Conservation (phyloP, 768 basidiomycete genomes). For the Russula compacta region DNA sequence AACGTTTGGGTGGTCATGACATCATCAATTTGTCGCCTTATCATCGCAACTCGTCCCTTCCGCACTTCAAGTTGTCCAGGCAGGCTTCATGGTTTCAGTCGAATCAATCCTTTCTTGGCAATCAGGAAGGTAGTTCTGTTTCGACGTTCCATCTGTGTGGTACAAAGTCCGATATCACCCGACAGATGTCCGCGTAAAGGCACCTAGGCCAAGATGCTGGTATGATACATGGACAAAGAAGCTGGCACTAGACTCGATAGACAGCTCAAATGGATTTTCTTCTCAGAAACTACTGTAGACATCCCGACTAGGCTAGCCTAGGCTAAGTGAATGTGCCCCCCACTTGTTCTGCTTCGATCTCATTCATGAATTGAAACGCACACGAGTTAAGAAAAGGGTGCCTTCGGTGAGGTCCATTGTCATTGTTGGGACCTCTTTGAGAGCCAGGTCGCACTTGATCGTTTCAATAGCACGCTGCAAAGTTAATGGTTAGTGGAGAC, state of each 20-base stretch:
- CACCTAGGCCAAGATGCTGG: too few relatives aligned
- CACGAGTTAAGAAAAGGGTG: neutral
- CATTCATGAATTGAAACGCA: neutral
- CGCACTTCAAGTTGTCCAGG: neutral
- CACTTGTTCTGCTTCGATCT: neutral
- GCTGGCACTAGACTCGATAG: too few relatives aligned
- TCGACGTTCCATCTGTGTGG: neutral
- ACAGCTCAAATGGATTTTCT: neutral
- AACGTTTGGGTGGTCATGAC: neutral
- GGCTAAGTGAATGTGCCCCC: neutral
- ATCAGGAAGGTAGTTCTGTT: neutral
- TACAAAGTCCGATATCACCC: constrained; percentile 12
- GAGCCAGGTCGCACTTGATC: too few relatives aligned
- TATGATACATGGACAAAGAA: too few relatives aligned
- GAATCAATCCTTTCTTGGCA: neutral
- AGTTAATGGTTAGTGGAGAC: too few relatives aligned
- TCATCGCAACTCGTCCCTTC: neutral
- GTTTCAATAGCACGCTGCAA: neutral
- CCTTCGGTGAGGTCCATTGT: neutral
- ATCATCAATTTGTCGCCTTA: neutral
- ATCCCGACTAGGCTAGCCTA: neutral
- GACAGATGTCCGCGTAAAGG: neutral
- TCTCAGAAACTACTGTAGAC: neutral
- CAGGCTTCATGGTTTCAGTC: neutral
- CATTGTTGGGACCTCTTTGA: neutral